phyloP scores from a whole-genome alignment of 805 yeast genomes.

The Candida insectalens region DNA sequence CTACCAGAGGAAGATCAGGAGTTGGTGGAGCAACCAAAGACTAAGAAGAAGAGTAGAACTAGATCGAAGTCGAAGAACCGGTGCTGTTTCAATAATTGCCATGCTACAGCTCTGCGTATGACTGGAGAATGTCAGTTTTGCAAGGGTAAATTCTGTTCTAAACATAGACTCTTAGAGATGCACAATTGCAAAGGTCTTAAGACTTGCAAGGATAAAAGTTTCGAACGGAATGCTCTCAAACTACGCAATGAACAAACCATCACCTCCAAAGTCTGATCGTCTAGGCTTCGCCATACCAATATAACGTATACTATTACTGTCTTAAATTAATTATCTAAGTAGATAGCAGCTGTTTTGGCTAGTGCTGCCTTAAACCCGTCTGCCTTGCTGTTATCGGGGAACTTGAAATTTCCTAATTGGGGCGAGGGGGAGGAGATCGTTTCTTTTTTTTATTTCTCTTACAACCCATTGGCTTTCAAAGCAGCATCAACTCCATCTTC shows the following conservation, averaged over 20 bases:
- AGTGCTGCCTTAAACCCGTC: too few relatives aligned
- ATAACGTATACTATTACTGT: too few relatives aligned
- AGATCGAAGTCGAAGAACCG: constrained; percentile 31
- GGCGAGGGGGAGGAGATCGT: too few relatives aligned
- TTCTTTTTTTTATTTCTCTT: too few relatives aligned
- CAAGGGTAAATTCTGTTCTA: constrained; percentile 76
- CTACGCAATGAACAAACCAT: constrained; percentile 81
- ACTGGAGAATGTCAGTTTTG: constrained; percentile 84
- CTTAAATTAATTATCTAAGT: too few relatives aligned
- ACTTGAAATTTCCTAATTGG: too few relatives aligned
- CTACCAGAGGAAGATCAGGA: constrained; percentile 8
- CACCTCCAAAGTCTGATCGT: constrained; percentile 46
- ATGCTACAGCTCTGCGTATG: constrained; percentile 51
- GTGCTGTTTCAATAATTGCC: constrained; percentile 50
- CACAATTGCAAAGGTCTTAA: constrained; percentile 74
- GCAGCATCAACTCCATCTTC: constrained; percentile 30
- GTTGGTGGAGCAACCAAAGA: constrained; percentile 1
- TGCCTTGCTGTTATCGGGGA: too few relatives aligned
- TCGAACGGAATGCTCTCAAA: constrained; percentile 76
- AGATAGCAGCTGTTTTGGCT: too few relatives aligned
- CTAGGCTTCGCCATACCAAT: too few relatives aligned
- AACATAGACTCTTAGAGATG: constrained; percentile 79
- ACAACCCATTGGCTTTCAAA: constrained; percentile 11
- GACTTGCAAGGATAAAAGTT: constrained; percentile 72
- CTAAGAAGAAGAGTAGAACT: constrained; percentile 15